phyloP scores from a whole-genome alignment of 108 stramenopile species.

The Schizochytrium sp. region DNA sequence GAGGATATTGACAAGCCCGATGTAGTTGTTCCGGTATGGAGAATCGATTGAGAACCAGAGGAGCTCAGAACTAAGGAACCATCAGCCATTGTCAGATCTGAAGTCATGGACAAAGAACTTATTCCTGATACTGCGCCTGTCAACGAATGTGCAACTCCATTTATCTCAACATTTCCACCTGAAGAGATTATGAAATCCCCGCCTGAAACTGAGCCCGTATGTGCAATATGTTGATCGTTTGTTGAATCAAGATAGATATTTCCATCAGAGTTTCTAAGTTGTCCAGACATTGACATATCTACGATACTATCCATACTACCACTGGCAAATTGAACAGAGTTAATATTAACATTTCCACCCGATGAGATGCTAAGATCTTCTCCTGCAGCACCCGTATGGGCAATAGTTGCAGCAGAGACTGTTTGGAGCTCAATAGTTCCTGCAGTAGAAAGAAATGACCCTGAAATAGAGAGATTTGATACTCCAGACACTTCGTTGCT shows the following conservation, averaged over 20 bases:
- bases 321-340: background rate
- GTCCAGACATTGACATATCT: too few species aligned
- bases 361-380: background rate
- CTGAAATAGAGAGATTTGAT: too few species aligned
- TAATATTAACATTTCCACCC: background rate
- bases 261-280: too few species aligned
- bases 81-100: too few species aligned
- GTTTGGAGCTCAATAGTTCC: background rate
- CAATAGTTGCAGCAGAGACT: background rate
- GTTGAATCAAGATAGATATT: background rate
- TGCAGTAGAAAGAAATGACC: background rate
- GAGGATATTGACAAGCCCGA: too few species aligned
- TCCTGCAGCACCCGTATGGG: background rate
- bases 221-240: background rate
- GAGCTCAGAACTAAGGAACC: too few species aligned
- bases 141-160: background rate
- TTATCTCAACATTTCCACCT: conserved; percentile 7
- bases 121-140: background rate
- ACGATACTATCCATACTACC: too few species aligned
- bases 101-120: too few species aligned
- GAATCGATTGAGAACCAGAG: too few species aligned
- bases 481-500: too few species aligned
- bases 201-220: background rate
- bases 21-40: too few species aligned
- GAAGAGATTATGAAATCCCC: background rate